These are phyloP conservation scores for Misopates orontium DNA, from an alignment of 257 asterid genomes.

Conservation along the genomic window DNA sequence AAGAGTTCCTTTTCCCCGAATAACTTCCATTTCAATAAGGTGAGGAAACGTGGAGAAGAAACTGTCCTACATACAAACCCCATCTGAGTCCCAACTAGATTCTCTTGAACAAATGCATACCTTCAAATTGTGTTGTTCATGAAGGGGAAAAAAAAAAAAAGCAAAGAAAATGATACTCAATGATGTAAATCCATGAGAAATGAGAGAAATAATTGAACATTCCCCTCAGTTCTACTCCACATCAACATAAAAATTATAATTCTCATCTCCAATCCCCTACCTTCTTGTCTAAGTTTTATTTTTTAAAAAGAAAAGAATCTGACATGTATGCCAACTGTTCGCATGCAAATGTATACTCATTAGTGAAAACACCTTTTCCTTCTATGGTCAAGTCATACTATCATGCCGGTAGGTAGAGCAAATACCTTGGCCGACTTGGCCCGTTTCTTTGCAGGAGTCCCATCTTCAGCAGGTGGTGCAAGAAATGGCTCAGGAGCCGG, in stretches of 20 bases:
- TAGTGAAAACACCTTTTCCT: background rate
- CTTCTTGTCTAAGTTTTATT: background rate
- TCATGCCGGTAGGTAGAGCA: conserved; percentile 15
- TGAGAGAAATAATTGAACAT: background rate
- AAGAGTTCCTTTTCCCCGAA: background rate
- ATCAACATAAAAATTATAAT: background rate
- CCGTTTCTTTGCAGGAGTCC: conserved; percentile 45
- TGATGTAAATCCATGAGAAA: conserved; percentile 5
- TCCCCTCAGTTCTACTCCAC: background rate
- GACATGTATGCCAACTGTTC: background rate
- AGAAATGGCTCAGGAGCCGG: conserved; percentile 86
- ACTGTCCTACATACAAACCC: background rate
- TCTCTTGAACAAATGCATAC: conserved; percentile 9
- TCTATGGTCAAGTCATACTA: background rate
- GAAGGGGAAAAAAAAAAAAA: background rate
- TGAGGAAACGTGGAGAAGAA: conserved; percentile 1
- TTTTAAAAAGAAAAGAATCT: background rate
- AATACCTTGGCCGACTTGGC: conserved; percentile 60
- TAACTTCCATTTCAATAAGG: background rate
- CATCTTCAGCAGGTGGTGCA: conserved; percentile 56
- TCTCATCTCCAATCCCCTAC: background rate
- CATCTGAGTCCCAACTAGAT: background rate
- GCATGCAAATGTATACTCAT: background rate
- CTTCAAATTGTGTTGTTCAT: conserved; percentile 7
- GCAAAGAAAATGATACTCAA: background rate